A percentile compares a stretch with the other conserved stretches of the same genome.
phyloP scores from a whole-genome alignment of 2,329 filamentous ascomycete species.

The Diplodia corticola region DNA sequence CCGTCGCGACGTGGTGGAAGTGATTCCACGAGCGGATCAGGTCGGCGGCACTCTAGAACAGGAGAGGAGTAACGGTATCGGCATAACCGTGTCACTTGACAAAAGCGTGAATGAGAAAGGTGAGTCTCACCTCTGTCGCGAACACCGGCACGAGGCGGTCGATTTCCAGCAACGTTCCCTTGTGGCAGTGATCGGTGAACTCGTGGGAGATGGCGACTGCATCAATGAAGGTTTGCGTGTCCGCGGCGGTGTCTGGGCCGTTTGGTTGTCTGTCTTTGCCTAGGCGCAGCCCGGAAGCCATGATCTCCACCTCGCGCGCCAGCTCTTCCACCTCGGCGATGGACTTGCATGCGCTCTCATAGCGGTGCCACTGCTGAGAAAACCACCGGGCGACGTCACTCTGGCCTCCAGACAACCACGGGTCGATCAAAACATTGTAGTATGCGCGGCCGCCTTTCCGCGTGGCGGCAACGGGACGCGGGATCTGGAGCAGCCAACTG shows the following conservation, averaged over 20 bases:
- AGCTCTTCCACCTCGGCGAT: constrained; percentile 57
- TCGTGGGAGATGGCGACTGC: constrained; percentile 63
- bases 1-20: constrained; percentile 57
- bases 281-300: constrained; percentile 30
- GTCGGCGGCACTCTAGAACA: constrained; percentile 52
- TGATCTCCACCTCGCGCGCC: constrained; percentile 52
- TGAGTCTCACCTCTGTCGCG: constrained; percentile 48
- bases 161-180: constrained; percentile 60
- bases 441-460: constrained; percentile 51
- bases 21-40: constrained; percentile 60
- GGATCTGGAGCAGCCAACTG: constrained; percentile 66
- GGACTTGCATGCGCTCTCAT: constrained; percentile 53
- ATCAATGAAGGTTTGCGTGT: constrained; percentile 52
- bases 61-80: not conserved
- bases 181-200: constrained; percentile 69
- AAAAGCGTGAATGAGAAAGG: not conserved
- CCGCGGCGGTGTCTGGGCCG: constrained; percentile 24
- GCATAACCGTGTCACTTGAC: not conserved
- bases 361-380: constrained; percentile 61
- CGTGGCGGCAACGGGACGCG: constrained; percentile 50
- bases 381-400: constrained; percentile 66
- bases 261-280: constrained; percentile 25
- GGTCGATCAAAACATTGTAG: constrained; percentile 66
- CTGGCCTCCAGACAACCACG: constrained; percentile 64
- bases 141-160: constrained; percentile 58